Evolutionary conservation across 2,329 filamentous ascomycete species (phyloP).

Genomic region (Berkeleyomyces basicola): DNA sequence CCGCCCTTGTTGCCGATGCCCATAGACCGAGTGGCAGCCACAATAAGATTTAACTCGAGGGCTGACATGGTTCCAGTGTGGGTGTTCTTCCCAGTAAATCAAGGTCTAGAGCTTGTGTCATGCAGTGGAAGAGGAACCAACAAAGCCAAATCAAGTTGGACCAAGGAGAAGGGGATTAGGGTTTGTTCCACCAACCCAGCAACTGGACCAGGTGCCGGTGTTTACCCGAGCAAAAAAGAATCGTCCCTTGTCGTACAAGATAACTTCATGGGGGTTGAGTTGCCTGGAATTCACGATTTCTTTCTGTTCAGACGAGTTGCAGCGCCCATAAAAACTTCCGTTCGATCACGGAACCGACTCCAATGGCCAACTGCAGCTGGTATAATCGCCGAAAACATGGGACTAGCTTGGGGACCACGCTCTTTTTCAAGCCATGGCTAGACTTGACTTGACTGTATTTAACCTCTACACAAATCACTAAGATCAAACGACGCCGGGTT

Average conservation of each 20-base stretch:
- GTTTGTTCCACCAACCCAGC: neutral
- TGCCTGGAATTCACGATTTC: neutral
- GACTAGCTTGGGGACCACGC: neutral
- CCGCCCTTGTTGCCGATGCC: conserved; percentile 69
- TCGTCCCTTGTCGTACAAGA: neutral
- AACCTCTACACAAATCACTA: neutral
- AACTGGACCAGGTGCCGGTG: neutral
- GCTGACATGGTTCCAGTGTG: neutral
- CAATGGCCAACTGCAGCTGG: neutral
- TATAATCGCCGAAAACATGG: neutral
- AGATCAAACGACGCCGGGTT: neutral
- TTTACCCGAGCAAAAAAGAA: neutral
- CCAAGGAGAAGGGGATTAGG: neutral
- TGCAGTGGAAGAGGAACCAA: neutral
- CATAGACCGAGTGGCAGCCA: conserved; percentile 78
- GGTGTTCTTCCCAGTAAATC: neutral
- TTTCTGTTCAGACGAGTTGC: neutral
- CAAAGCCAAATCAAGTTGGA: neutral
- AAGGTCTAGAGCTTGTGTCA: neutral
- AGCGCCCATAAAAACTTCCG: too few relatives aligned
- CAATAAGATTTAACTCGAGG: conserved; percentile 66
- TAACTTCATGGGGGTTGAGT: neutral
- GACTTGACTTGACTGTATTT: neutral
- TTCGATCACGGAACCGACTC: too few relatives aligned
- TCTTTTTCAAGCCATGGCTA: neutral